Percentiles rank a stretch among this genome's conserved stretches.
phyloP scores from a whole-genome alignment of 169 alveolate species.

The Cryptosporidium parvum region DNA sequence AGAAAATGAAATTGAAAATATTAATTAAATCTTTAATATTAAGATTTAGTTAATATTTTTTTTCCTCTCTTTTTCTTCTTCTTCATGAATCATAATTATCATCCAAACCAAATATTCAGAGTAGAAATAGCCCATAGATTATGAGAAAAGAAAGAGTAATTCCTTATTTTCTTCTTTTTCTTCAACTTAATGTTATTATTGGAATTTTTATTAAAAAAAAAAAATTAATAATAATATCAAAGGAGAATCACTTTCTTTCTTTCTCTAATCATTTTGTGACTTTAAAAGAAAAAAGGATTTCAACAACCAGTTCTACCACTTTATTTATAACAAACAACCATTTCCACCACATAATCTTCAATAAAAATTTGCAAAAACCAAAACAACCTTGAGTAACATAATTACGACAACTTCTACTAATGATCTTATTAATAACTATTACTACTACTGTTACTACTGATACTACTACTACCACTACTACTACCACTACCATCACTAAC shows the following conservation, averaged over 20 bases:
- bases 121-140: constrained; percentile 23
- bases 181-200: neutral
- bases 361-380: neutral
- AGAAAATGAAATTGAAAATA: constrained; percentile 15
- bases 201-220: neutral
- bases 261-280: neutral
- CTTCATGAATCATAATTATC: no score
- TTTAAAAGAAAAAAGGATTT: no score
- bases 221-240: no score
- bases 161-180: constrained; percentile 1
- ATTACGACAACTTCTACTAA: neutral
- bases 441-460: neutral
- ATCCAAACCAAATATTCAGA: constrained; percentile 6
- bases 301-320: no score
- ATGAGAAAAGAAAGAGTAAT: constrained; percentile 38
- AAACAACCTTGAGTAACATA: neutral
- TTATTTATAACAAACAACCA: neutral
- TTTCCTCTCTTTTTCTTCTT: neutral
- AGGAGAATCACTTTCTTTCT: neutral
- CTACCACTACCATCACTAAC: neutral
- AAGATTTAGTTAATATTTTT: constrained; percentile 8
- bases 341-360: neutral
- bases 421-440: no score
- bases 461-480: neutral
- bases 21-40: constrained; percentile 18